Percentiles rank a stretch among this genome's conserved stretches.
These are phyloP conservation scores for Fusarium stilboides DNA, from an alignment of 2,329 filamentous ascomycete genomes.

Conservation along the genomic window DNA sequence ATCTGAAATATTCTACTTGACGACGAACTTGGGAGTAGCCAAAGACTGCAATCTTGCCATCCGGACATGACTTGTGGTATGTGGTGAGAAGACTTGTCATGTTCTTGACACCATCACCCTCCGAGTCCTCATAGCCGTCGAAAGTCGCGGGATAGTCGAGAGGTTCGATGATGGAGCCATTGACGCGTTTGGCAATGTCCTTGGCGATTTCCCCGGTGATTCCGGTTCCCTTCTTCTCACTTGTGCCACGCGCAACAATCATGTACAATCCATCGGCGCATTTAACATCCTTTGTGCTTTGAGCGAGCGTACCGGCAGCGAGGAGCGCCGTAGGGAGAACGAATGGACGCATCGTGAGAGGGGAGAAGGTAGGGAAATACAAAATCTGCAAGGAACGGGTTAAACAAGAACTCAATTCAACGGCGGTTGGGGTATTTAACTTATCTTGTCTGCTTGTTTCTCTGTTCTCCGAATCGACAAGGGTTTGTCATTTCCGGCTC, in stretches of 20 bases:
- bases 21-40: constrained; percentile 59
- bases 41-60: constrained; percentile 59
- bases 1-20: not conserved
- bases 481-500: constrained; percentile 19
- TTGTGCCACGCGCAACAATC: constrained; percentile 58
- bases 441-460: constrained; percentile 2
- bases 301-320: constrained; percentile 43
- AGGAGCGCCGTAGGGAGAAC: constrained; percentile 45
- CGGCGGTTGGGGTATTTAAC: constrained; percentile 25
- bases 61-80: constrained; percentile 56
- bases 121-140: constrained; percentile 54
- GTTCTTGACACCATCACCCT: constrained; percentile 52
- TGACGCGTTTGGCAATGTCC: constrained; percentile 52
- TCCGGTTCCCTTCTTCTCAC: constrained; percentile 55
- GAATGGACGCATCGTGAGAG: constrained; percentile 38
- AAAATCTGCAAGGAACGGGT: not conserved
- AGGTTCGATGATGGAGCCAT: constrained; percentile 54
- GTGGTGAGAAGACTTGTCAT: constrained; percentile 52
- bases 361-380: not conserved
- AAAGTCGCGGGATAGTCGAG: constrained; percentile 59
- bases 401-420: not conserved
- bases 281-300: constrained; percentile 34
- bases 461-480: constrained; percentile 19
- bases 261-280: constrained; percentile 59
- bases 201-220: constrained; percentile 53